Conservation (phyloP, 2,329 filamentous ascomycete genomes). For the Penicillium crustosum region DNA sequence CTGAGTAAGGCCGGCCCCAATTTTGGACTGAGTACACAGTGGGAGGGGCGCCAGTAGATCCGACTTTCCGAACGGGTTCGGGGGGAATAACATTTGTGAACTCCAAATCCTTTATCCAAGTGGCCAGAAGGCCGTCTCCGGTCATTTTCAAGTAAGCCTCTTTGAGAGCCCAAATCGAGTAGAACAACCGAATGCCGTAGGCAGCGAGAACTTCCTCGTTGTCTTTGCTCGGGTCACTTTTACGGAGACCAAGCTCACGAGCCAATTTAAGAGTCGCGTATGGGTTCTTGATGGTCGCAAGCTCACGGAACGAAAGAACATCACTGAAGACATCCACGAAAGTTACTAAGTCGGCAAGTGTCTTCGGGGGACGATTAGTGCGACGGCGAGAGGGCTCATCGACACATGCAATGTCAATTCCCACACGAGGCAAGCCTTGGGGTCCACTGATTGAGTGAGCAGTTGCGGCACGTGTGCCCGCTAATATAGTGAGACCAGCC, state of each 20-base stretch:
- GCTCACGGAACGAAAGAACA: constrained; percentile 58
- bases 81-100: constrained; percentile 60
- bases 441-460: neutral
- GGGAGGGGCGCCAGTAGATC: neutral
- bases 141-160: constrained; percentile 68
- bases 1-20: constrained; percentile 41
- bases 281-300: constrained; percentile 55
- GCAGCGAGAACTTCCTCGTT: constrained; percentile 41
- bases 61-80: constrained; percentile 12
- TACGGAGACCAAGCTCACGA: constrained; percentile 13
- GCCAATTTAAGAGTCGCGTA: constrained; percentile 13
- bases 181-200: constrained; percentile 61
- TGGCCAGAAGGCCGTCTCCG: constrained; percentile 62
- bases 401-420: constrained; percentile 63
- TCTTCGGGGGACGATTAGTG: constrained; percentile 40
- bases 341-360: constrained; percentile 51
- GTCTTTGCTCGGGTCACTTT: constrained; percentile 6
- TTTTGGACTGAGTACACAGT: constrained; percentile 8
- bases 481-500: constrained; percentile 60
- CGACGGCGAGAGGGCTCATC: constrained; percentile 46
- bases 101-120: constrained; percentile 61
- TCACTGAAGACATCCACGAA: constrained; percentile 62
- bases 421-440: constrained; percentile 44
- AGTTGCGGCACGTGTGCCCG: constrained; percentile 46
- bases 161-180: constrained; percentile 64